Base-by-base conservation (phyloP, 352 stramenopile genomes). In the Globisporangium viniferum region DNA sequence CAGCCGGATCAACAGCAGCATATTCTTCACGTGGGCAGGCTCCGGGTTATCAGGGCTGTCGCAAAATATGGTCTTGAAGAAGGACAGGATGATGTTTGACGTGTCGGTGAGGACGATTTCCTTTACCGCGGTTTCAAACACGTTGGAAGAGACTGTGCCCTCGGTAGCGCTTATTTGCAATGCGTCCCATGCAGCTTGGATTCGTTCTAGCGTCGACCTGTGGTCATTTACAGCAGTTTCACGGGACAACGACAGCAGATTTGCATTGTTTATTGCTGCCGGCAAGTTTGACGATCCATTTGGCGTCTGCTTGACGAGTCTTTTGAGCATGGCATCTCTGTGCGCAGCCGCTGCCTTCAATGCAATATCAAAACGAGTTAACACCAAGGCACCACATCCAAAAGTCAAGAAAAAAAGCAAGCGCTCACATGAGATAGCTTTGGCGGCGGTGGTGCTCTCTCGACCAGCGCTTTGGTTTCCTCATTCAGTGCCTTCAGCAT, bases 1-100 rank as follows among this genome's bases (percentile, higher is more conserved):
- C 14, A 88, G 69, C 20, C 80, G 76, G 39, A 84, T 62, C 55
- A 86, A 62, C 31, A 73, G 66, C 70, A 88, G 81, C 54, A 84
- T 76, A 51, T 60, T 66, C 51, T 74, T 66, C 33, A 86, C 44
- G 31, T 83, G 71, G 10, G 15, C 29, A 3, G 68, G 58, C 53
- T 77, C 63, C 15, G 69, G 77, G 24, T 70, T 65, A 33, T 79
- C 73, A 10, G 59, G 44, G 0, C 59, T 73, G 60, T 80, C 75
- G 31, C 74, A 73, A 62, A 88, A 88, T 15, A 78, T 66, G 31
- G 61, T 75, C 51, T 86, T 85, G 63, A 91, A 90, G 14, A 78
- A 71, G 27, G 69, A 77, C 15, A 91, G 62, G 3, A 90, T 69
- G 20, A 82, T 55, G 57, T 77, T 88, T 33, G 81, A 92, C n/a